phyloP scores from a whole-genome alignment of 257 asterid species.

The Solanum tarapatanum region DNA sequence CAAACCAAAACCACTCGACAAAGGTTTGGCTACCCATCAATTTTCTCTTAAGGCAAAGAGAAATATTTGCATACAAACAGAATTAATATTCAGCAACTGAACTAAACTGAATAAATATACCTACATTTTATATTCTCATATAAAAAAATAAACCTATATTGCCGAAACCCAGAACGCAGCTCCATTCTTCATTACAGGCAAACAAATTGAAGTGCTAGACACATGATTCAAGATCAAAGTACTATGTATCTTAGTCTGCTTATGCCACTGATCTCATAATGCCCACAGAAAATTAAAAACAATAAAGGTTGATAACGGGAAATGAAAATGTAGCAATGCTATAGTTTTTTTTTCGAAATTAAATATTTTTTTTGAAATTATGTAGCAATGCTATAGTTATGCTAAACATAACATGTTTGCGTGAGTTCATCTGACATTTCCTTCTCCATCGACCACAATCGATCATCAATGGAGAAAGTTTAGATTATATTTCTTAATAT shows the following conservation, averaged over 20 bases:
- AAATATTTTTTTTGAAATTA: no score
- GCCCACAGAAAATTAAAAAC: neutral
- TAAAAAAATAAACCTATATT: neutral
- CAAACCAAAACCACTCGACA: neutral
- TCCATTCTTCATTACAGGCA: neutral
- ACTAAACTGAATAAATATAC: neutral
- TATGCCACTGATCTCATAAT: neutral
- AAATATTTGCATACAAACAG: neutral
- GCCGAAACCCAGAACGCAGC: neutral
- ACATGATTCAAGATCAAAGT: neutral
- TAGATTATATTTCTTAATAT: neutral
- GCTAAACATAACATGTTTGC: neutral
- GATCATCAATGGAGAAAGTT: neutral
- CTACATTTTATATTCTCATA: neutral
- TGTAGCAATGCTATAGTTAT: neutral
- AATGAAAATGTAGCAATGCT: neutral
- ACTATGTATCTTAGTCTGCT: neutral
- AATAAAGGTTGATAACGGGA: neutral
- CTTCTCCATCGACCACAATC: neutral
- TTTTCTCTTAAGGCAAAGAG: neutral
- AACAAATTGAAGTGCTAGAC: neutral
- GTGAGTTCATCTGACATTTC: neutral
- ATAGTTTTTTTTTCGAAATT: neutral
- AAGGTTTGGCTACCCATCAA: neutral
- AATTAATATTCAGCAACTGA: neutral